Evolutionary conservation across 306 rosid species (phyloP), one percentile per base, ranked within the genome.

Genomic region (Neltuma alba): DNA sequence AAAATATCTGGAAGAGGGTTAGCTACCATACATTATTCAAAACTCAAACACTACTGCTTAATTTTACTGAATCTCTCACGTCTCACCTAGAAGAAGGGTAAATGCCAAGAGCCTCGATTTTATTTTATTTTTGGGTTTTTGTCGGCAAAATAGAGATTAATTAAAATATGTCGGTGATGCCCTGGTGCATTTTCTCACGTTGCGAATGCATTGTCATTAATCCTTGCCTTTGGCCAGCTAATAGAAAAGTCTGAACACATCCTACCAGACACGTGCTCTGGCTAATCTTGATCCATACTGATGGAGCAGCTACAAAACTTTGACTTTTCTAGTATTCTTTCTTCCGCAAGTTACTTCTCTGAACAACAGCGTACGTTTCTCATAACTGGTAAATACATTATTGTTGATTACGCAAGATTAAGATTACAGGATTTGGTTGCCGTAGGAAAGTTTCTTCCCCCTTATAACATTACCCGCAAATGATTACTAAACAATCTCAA

Each of bases 251-350:
- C 79, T 64, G 74, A 69, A 36, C 50, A 70, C 25, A 74, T 25
- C 83, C 74, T 15, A 78, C 75, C 78, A 74, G 61, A 57, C 92
- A 89, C 83, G 89, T 86, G 91, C 85, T 67, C 38, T 58, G 74
- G 88, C 88, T 60, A 77, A 83, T 37, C 64, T 67, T 68, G 79
- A 80, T 81, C 62, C 21, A 68, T 65, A 71, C 72, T 84, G 9
- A 76, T 72, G 38, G 48, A 44, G 66, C 81, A n/a, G 65, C 77
- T 60, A 44, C 31, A 76, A 82, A 42, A 55, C 52, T 70, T 83
- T 85, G 91, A 89, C 93, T 79, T 86, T 75, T 80, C 7, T 33
- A 72, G 58, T 55, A 77, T 75, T 77, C 62, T 77, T 65, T 69
- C 36, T 76, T 77, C 67, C 70, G 76, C 27, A 81, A 73, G 70